These are phyloP conservation scores for Leccinum arenicola DNA, from an alignment of 768 basidiomycete genomes.

Conservation along the genomic window DNA sequence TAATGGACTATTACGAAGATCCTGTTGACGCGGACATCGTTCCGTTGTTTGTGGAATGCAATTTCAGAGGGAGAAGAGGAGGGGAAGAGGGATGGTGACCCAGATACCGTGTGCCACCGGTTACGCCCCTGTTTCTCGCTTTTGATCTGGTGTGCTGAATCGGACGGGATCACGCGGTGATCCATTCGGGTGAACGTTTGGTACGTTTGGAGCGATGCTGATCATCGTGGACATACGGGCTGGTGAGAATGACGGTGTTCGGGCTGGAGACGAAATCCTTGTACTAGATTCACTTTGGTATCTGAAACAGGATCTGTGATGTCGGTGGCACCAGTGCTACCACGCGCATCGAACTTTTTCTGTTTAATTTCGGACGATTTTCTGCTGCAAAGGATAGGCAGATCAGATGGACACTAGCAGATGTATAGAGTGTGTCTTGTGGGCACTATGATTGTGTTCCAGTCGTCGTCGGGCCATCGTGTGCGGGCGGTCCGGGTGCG, in stretches of 20 bases:
- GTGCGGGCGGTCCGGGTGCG: neutral
- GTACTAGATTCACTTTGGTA: neutral
- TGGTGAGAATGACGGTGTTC: neutral
- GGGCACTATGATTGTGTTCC: neutral
- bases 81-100: constrained; percentile 43
- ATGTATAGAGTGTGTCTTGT: neutral
- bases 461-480: neutral
- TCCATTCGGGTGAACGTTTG: neutral
- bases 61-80: constrained; percentile 52
- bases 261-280: neutral
- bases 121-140: neutral
- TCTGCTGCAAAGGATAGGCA: neutral
- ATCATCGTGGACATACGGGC: neutral
- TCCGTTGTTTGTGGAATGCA: constrained; percentile 73
- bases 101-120: neutral
- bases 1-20: constrained; percentile 72
- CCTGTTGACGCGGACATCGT: constrained; percentile 52
- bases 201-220: neutral
- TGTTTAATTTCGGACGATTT: neutral
- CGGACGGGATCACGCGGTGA: neutral
- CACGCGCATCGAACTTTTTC: neutral
- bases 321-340: neutral
- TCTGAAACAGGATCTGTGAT: neutral
- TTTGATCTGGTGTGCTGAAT: neutral
- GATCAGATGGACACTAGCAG: neutral